Percentiles rank a stretch among this genome's conserved stretches.
phyloP scores from a whole-genome alignment of 345 rosid genomes.

The Carallia pectinifolia region DNA sequence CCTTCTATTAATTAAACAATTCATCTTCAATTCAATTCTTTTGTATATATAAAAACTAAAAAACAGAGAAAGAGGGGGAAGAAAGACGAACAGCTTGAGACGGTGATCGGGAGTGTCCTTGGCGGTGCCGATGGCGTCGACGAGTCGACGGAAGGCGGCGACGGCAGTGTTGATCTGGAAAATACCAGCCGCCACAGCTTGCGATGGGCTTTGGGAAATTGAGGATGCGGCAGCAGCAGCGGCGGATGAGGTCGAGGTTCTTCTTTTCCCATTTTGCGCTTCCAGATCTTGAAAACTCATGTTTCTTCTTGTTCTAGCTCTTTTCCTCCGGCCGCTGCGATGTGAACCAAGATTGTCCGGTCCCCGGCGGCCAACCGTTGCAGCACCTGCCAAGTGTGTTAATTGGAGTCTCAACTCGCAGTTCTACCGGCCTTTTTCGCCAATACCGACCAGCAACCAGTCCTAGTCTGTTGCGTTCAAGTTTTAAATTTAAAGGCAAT shows the following conservation, averaged over 20 bases:
- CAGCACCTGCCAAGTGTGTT: too few species aligned
- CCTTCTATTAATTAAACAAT: background rate
- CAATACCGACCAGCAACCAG: too few species aligned
- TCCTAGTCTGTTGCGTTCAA: too few species aligned
- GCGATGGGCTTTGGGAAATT: slow-evolving; percentile 42
- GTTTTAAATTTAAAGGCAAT: too few species aligned
- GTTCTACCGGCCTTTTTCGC: too few species aligned
- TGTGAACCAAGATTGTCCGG: too few species aligned
- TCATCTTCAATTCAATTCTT: background rate
- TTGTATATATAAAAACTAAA: too few species aligned
- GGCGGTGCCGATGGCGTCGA: slow-evolving; percentile 55
- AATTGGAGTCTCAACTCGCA: too few species aligned
- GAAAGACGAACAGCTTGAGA: slow-evolving; percentile 38
- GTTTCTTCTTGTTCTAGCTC: background rate
- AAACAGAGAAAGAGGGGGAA: background rate
- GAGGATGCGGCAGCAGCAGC: slow-evolving; percentile 32
- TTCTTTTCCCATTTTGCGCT: slow-evolving; percentile 25
- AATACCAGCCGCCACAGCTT: slow-evolving; percentile 57
- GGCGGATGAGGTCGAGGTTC: slow-evolving; percentile 15
- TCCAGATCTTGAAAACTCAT: slow-evolving; percentile 63
- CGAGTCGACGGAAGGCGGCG: slow-evolving; percentile 60
- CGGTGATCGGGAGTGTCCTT: slow-evolving; percentile 72
- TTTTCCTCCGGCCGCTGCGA: background rate
- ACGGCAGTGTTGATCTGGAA: slow-evolving; percentile 74
- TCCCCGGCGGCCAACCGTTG: too few species aligned